Evolutionary conservation across 2,329 filamentous ascomycete species (phyloP).

Genomic region (Fusarium aywerte): DNA sequence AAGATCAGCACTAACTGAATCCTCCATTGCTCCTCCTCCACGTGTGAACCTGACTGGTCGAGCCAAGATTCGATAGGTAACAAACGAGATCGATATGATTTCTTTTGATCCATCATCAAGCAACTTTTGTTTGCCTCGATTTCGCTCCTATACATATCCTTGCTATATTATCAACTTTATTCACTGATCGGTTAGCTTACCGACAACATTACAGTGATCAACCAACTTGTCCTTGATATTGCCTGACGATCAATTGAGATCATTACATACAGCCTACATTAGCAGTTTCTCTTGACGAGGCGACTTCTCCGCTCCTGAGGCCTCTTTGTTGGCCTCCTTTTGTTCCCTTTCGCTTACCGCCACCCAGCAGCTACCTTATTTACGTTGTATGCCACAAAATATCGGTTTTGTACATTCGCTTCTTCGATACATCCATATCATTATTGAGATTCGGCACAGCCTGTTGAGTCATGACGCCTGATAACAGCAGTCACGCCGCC

Average conservation of each 20-base stretch:
- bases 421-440: constrained; percentile 2
- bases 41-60: constrained; percentile 29
- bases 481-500: constrained; percentile 55
- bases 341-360: constrained; percentile 5
- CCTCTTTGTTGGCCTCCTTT: constrained; percentile 11
- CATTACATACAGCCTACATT: constrained; percentile 3
- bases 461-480: constrained; percentile 54
- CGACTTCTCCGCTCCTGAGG: constrained; percentile 6
- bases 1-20: neutral
- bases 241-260: constrained; percentile 16
- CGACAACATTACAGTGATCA: neutral
- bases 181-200: constrained; percentile 3
- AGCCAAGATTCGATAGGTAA: neutral
- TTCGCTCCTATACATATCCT: constrained; percentile 8
- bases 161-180: constrained; percentile 9
- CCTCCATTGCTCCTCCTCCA: constrained; percentile 14
- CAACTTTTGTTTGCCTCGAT: constrained; percentile 4
- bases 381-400: neutral
- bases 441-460: neutral
- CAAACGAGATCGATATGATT: neutral
- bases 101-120: constrained; percentile 19
- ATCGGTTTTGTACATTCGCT: neutral
- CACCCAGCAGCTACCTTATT: neutral
- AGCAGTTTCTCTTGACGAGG: constrained; percentile 7
- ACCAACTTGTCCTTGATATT: constrained; percentile 2